Evolutionary conservation across 768 basidiomycete species (phyloP), one percentile per base, ranked within the genome.

Genomic region (Boletellus emodensis): DNA sequence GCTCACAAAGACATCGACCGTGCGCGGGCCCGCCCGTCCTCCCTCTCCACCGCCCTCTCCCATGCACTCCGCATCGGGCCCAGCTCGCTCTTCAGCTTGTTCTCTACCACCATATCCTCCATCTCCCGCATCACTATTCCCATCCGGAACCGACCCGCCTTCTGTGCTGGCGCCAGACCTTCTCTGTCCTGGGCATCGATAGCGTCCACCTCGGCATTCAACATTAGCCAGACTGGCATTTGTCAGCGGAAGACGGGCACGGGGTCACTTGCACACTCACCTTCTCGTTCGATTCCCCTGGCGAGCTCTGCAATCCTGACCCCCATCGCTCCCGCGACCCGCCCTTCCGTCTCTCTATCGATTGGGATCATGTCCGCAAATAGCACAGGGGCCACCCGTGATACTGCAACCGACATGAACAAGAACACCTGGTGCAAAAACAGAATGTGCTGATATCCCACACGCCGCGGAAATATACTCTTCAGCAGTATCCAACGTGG

Each of bases 371-470:
- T 20, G 1, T 49, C 59, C 10, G 83, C 80, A 54, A 82, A 77
- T 48, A 92, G 71, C 28, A 80, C 79, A 0, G 90, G 90, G 0
- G 79, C 79, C 6, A 93, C 81, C 17, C 84, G 75, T 14, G 78
- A 80, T 10, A 91, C 75, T 0, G 87, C 89, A 35, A 90, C 76
- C 28, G 81, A 87, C 49, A 85, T 60, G 63, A 88, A 84, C 59
- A 90, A 69, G 66, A 89, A 91, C 24, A 88, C 61, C 54, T 90
- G 83, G 59, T 89, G 90, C 35, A 93, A 72, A 66, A 91, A 80
- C 34, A 79, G 70, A 52, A 90, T 77, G 66, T 93, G 87, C 61
- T 94, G 90, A 63, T 84, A 86, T 1, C 80, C 76, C 1, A 87
- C 79, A 12, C 87, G 79, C 6, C 72, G 69, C 0, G 88, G 89